These are phyloP conservation scores for Saccharomycopsis sp. DNA, from an alignment of 805 yeast species.

Conservation along the genomic window DNA sequence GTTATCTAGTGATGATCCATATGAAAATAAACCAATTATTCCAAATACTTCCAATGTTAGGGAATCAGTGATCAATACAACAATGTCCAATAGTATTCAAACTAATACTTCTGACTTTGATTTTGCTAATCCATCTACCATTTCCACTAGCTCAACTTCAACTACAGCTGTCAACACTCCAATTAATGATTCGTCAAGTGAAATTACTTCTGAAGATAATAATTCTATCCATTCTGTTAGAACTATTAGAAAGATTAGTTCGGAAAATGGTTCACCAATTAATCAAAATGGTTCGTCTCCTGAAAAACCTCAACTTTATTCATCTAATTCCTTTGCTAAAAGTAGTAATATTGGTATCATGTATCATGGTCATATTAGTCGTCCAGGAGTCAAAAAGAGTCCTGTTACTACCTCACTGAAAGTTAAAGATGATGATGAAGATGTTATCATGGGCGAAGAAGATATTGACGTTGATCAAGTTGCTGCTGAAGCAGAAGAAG, in stretches of 20 bases:
- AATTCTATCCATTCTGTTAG: too few relatives aligned
- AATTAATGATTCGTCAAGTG: too few relatives aligned
- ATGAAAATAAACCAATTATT: neutral
- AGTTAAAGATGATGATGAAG: neutral
- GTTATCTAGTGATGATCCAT: constrained; percentile 2
- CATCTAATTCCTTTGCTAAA: neutral
- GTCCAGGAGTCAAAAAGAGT: constrained; percentile 4
- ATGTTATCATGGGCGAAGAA: neutral
- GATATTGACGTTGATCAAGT: constrained; percentile 7
- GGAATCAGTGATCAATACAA: constrained; percentile 11
- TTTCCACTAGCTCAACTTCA: too few relatives aligned
- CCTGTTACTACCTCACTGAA: neutral
- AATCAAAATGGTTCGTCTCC: too few relatives aligned
- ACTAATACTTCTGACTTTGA: constrained; percentile 4
- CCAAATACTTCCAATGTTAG: neutral
- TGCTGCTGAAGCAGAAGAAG: constrained; percentile 10
- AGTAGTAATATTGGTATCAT: constrained; percentile 16
- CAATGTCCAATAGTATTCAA: neutral
- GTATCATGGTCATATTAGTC: constrained; percentile 16
- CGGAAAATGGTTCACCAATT: neutral
- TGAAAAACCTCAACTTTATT: neutral
- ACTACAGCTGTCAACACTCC: too few relatives aligned
- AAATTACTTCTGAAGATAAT: too few relatives aligned
- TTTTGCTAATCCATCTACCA: too few relatives aligned
- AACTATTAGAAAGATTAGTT: too few relatives aligned